A percentile compares a stretch with the other conserved stretches of the same genome.
These are phyloP conservation scores for Elongisporangium senticosum DNA, from an alignment of 352 stramenopile genomes.

Conservation along the genomic window DNA sequence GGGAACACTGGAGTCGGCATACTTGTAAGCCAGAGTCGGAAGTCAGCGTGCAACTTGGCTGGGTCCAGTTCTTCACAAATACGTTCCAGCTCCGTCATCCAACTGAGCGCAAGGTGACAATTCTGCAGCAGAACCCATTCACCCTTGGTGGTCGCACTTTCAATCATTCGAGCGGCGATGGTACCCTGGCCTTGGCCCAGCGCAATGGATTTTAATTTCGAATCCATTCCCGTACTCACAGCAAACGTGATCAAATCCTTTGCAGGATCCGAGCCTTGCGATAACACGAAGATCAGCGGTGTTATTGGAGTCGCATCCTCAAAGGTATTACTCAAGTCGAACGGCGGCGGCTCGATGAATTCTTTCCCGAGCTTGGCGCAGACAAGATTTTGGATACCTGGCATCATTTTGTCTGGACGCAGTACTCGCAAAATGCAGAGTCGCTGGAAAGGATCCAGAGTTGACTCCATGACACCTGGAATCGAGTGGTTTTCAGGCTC, in stretches of 20 bases:
- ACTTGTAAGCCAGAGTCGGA: conserved; percentile 93
- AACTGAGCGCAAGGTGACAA: conserved; percentile 93
- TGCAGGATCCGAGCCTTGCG: conserved; percentile 90
- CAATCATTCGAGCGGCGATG: conserved; percentile 88
- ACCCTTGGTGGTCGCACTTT: conserved; percentile 79
- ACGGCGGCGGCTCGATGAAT: conserved; percentile 91
- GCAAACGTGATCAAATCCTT: conserved; percentile 92
- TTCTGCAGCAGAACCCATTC: conserved; percentile 96
- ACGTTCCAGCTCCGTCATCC: conserved; percentile 93
- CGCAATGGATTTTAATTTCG: conserved; percentile 91
- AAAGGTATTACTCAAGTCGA: conserved; percentile 89
- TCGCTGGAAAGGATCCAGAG: conserved; percentile 79
- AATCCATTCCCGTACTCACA: conserved; percentile 75
- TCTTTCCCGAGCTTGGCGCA: conserved; percentile 71
- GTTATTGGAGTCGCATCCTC: conserved; percentile 85
- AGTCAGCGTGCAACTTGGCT: conserved; percentile 87
- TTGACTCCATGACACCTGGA: conserved; percentile 43
- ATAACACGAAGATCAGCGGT: conserved; percentile 92
- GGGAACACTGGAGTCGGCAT: conserved; percentile 81
- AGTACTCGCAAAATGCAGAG: conserved; percentile 77
- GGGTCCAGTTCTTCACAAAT: conserved; percentile 90
- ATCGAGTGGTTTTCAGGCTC: conserved; percentile 77
- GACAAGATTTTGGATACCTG: conserved; percentile 89
- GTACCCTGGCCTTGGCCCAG: conserved; percentile 91
- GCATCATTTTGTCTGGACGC: conserved; percentile 78